Evolutionary conservation across 2,329 filamentous ascomycete species (phyloP).

Genomic region (Sporothrix inflata): DNA sequence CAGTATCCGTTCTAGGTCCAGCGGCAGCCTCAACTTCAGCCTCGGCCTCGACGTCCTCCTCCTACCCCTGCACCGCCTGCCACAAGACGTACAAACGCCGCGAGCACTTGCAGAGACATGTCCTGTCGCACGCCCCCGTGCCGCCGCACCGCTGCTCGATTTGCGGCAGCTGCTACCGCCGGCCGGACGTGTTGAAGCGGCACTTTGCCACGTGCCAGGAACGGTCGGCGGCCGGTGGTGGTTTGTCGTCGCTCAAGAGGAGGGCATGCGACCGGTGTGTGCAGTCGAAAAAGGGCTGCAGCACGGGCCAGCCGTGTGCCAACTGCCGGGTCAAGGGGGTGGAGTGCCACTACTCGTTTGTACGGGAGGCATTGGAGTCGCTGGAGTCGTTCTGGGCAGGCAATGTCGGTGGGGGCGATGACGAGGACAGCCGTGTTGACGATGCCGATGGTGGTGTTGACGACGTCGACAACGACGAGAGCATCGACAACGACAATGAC

Average conservation of each 20-base stretch:
- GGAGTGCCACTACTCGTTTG: slow-evolving; percentile 18
- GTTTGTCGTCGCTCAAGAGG: not conserved
- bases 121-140: slow-evolving; percentile 8
- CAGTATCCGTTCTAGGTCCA: too few relatives aligned
- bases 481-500: not conserved
- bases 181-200: slow-evolving; percentile 24
- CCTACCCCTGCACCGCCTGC: slow-evolving; percentile 5
- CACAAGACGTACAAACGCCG: slow-evolving; percentile 25
- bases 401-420: not conserved
- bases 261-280: slow-evolving; percentile 25
- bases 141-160: slow-evolving; percentile 13
- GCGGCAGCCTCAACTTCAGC: too few relatives aligned
- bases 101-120: slow-evolving; percentile 27
- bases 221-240: not conserved
- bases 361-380: not conserved
- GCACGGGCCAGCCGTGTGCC: slow-evolving; percentile 20
- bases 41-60: not conserved
- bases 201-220: slow-evolving; percentile 17
- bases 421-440: not conserved
- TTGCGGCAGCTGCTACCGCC: slow-evolving; percentile 22
- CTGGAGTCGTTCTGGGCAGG: not conserved
- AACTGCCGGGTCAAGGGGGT: slow-evolving; percentile 3
- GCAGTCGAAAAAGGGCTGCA: slow-evolving; percentile 24
- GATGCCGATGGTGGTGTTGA: not conserved
- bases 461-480: not conserved